Evolutionary conservation across 257 asterid species (phyloP), one percentile per base, ranked within the genome.

Genomic region (Fraxinus excelsior): DNA sequence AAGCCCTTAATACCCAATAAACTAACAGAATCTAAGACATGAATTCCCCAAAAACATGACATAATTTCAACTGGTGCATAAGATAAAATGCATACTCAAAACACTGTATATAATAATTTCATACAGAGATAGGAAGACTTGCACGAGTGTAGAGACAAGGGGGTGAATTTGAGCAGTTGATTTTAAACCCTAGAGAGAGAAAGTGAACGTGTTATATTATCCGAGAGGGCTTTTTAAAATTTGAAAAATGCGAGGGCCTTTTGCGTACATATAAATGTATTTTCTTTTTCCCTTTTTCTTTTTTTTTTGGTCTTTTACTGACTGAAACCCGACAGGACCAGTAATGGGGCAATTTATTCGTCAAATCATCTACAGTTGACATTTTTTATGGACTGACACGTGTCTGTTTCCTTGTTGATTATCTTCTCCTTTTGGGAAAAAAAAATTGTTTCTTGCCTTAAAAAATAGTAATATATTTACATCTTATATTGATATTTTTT

Each of bases 121-220:
- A 26, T 13, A 62, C 68, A 4, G 35, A 23, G 68, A 25, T 62
- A 1, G 16, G 1, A 71, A 19, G 38, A 78, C 85, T 73, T 70
- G 76, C 87, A 29, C 74, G 80, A 78, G 78, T 71, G 26, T 66
- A 19, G 68, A 73, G 23, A 58, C 21, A 14, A 67, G 16, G 46
- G 76, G 46, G 14, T 42, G 49, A 53, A 76, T 64, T 73, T 72
- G 65, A 72, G 53, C 77, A 29, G 84, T 71, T 60, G 23, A 67
- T 82, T 79, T 16, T 84, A 81, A 81, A 84, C 87, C 90, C 87
- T 86, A 86, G 83, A 46, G 84, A 71, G 89, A 69, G 86, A 77
- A 14, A 42, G 46, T 40, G 71, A 35, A 42, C 32, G 64, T 14
- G 70, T 64, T 71, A 37, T 28, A 46, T 76, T 81, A 81, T 77